phyloP scores from a whole-genome alignment of 208 protist genomes.

The Leishmania braziliensis region DNA sequence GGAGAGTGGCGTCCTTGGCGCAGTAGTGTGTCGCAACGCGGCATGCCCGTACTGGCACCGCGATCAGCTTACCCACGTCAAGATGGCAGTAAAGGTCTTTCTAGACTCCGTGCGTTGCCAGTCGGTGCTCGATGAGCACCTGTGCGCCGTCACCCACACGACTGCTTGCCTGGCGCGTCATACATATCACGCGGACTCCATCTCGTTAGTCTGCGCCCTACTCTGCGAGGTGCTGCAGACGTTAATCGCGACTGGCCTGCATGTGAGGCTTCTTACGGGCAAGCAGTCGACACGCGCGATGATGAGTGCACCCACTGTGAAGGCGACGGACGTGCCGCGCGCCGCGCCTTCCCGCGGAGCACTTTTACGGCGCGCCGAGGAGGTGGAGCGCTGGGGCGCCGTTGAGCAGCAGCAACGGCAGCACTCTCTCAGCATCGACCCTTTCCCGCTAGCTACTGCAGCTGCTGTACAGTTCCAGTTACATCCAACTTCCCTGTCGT shows the following conservation, averaged over 20 bases:
- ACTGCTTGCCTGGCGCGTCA: slow-evolving; percentile 10
- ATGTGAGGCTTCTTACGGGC: neutral
- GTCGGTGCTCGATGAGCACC: slow-evolving; percentile 16
- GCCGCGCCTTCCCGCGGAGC: slow-evolving; percentile 5
- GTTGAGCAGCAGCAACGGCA: slow-evolving; percentile 15
- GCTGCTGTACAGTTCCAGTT: slow-evolving; percentile 36
- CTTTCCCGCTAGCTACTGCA: slow-evolving; percentile 6
- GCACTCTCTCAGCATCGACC: neutral
- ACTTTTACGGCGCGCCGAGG: slow-evolving; percentile 21
- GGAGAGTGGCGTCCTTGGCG: neutral
- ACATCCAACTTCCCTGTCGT: slow-evolving; percentile 47
- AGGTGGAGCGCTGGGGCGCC: slow-evolving; percentile 27
- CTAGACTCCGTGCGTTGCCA: slow-evolving; percentile 1
- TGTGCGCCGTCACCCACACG: slow-evolving; percentile 34
- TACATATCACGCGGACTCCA: slow-evolving; percentile 14
- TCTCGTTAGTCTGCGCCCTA: slow-evolving; percentile 29
- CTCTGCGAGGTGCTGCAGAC: slow-evolving; percentile 26
- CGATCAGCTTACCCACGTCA: slow-evolving; percentile 59
- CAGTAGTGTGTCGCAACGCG: slow-evolving; percentile 36
- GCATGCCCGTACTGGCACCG: slow-evolving; percentile 73
- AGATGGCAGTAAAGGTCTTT: slow-evolving; percentile 18
- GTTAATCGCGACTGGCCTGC: slow-evolving; percentile 26
- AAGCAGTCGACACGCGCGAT: neutral
- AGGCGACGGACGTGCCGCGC: neutral
- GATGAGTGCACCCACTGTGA: slow-evolving; percentile 3